Evolutionary conservation across 2,329 filamentous ascomycete species (phyloP).

Genomic region (Pseudocercospora eumusae): DNA sequence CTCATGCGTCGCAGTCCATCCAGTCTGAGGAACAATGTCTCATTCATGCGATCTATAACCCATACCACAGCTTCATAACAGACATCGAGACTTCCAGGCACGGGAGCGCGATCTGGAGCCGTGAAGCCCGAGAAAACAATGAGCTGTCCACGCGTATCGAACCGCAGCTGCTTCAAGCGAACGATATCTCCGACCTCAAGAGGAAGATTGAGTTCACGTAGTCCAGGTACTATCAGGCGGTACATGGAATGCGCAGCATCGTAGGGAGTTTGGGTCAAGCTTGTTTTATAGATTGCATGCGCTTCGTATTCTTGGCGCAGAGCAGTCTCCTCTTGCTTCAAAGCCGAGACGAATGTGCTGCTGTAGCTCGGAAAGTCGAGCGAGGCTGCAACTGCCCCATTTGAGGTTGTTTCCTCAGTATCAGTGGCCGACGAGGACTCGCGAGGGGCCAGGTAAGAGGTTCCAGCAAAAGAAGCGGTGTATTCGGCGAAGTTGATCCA

Average conservation of each 20-base stretch:
- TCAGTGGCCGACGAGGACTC: background rate
- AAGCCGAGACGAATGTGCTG: slow-evolving; percentile 18
- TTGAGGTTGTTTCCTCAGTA: too few species aligned
- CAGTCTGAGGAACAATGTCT: slow-evolving; percentile 26
- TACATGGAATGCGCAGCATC: slow-evolving; percentile 22
- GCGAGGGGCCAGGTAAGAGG: slow-evolving; percentile 4
- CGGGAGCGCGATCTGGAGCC: background rate
- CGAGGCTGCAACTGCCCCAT: background rate
- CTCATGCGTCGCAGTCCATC: slow-evolving; percentile 21
- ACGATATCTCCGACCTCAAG: slow-evolving; percentile 33
- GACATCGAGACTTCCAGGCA: slow-evolving; percentile 13
- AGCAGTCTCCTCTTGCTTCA: slow-evolving; percentile 23
- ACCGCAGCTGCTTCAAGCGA: slow-evolving; percentile 28
- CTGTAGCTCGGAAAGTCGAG: slow-evolving; percentile 14
- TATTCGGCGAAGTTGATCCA: slow-evolving; percentile 23
- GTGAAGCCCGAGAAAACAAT: slow-evolving; percentile 10
- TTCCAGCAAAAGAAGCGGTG: slow-evolving; percentile 20
- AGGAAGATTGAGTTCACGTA: slow-evolving; percentile 28
- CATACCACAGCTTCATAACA: slow-evolving; percentile 31
- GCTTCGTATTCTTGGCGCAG: slow-evolving; percentile 27
- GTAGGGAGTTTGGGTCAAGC: slow-evolving; percentile 10
- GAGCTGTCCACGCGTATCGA: slow-evolving; percentile 19
- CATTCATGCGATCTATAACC: slow-evolving; percentile 29
- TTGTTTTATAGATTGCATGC: slow-evolving; percentile 28
- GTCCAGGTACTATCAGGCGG: slow-evolving; percentile 28